Conservation (phyloP, 768 basidiomycete species). For the Suillus alpinus region DNA sequence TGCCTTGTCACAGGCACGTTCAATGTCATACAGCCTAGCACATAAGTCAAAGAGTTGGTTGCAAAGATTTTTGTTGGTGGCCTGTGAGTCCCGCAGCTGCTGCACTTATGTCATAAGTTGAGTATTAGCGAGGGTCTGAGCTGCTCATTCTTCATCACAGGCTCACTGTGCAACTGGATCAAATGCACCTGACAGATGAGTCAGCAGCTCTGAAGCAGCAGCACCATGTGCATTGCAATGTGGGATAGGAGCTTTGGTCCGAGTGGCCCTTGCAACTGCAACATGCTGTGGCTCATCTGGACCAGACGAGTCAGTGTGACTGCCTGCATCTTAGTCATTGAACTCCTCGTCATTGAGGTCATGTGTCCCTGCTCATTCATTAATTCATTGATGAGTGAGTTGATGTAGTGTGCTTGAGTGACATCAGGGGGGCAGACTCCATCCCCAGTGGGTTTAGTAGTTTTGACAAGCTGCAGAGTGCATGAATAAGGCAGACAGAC, state of each 20-base stretch:
- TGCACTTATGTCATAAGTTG: neutral
- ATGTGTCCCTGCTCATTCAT: constrained; percentile 17
- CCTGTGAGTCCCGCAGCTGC: constrained; percentile 22
- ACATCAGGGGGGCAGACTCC: constrained; percentile 22
- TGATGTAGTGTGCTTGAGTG: constrained; percentile 23
- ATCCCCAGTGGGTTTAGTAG: constrained; percentile 26
- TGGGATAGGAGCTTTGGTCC: constrained; percentile 4
- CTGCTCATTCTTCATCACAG: constrained; percentile 22
- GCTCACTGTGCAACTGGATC: constrained; percentile 23
- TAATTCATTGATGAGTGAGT: constrained; percentile 24
- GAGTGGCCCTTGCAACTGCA: constrained; percentile 1
- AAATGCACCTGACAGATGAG: constrained; percentile 18
- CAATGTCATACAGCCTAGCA: neutral
- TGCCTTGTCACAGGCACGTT: neutral
- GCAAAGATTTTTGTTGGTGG: too few relatives aligned
- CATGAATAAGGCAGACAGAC: too few relatives aligned
- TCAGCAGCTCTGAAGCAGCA: constrained; percentile 20
- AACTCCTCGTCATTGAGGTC: constrained; percentile 21
- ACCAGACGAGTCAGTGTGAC: neutral
- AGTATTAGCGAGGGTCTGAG: constrained; percentile 18
- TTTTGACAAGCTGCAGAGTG: constrained; percentile 15
- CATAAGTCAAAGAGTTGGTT: neutral
- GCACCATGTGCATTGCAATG: constrained; percentile 6
- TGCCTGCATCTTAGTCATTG: neutral
- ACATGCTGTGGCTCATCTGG: neutral